Evolutionary conservation across 805 yeast species (phyloP), one percentile per base, ranked within the genome.

Genomic region (Pichia thaimueangensis): DNA sequence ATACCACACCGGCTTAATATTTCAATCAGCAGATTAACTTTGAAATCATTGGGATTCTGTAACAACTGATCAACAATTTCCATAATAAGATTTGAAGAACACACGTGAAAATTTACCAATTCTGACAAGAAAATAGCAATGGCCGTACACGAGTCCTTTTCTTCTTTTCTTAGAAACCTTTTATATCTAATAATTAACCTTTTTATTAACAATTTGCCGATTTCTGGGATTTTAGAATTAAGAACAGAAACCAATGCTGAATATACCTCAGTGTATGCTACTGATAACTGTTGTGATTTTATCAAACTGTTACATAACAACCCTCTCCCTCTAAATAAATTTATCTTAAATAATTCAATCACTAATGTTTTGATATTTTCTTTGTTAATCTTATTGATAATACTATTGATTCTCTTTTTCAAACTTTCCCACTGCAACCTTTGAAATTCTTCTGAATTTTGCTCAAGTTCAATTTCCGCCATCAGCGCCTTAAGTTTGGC

Each of bases 141-240:
- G 6, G 73, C 60, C 6, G 67, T 55, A 38, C 82, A 73, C 5
- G 57, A 48, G 0, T 54, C 47, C 45, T 69, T 71, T 51, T 78
- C 71, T 44, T 73, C 69, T 19, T 65, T 55, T 50, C 67, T 64
- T 58, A 67, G 80, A 0, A 71, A 71, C 47, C 70, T 68, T 35
- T 80, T 70, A 60, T 86, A 85, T 43, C 71, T 78, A 4, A 78
- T 52, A 1, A 82, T 64, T 22, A 81, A 59, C 46, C 93, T 66
- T 8, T 69, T 54, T 0, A 71, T 57, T 25, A 84, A 48, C 5
- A 81, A 57, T 43, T 72, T 72, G 2, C 95, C 95, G 15, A 86
- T 62, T 28, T 73, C 73, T 0, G 94, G 93, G 4, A 85, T 57
- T 49, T 81, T 76, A 5, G 83, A 71, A 58, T 84, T 82, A 10